phyloP scores from a whole-genome alignment of 192 early-diverging fungal genomes.

The Lobosporangium transversale region DNA sequence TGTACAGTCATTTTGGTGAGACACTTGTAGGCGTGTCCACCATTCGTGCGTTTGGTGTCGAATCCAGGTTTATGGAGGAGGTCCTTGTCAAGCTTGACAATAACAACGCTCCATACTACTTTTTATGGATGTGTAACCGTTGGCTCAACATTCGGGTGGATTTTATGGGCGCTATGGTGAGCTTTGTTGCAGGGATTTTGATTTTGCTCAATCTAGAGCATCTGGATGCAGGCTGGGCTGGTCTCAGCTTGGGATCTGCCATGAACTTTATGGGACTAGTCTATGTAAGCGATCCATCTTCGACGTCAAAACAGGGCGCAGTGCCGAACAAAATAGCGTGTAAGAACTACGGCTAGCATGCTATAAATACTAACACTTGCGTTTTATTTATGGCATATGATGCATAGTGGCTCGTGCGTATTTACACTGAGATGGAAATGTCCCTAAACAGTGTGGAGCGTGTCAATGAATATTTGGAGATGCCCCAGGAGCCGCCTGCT shows the following conservation, averaged over 20 bases:
- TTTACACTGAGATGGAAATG: slow-evolving; percentile 83
- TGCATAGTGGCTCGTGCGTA: slow-evolving; percentile 51
- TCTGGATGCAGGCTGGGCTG: slow-evolving; percentile 84
- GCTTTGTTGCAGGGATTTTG: slow-evolving; percentile 68
- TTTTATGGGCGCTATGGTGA: slow-evolving; percentile 74
- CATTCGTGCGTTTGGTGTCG: slow-evolving; percentile 85
- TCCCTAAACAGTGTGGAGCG: slow-evolving; percentile 88
- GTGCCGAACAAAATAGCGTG: no score
- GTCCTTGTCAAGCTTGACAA: slow-evolving; percentile 63
- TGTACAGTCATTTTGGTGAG: slow-evolving; percentile 87
- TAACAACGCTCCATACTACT: slow-evolving; percentile 84
- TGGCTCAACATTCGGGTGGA: slow-evolving; percentile 91
- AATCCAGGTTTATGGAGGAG: slow-evolving; percentile 70
- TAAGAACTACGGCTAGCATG: no score
- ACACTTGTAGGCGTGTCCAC: slow-evolving; percentile 76
- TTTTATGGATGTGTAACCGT: slow-evolving; percentile 83
- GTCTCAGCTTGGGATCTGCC: slow-evolving; percentile 85
- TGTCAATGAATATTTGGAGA: slow-evolving; percentile 78
- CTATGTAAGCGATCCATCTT: slow-evolving; percentile 54
- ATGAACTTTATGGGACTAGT: slow-evolving; percentile 69
- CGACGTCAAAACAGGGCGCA: no score
- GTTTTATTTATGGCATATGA: neutral
- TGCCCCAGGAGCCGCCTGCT: slow-evolving; percentile 81
- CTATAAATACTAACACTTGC: no score
- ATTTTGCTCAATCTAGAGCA: slow-evolving; percentile 62